Conservation (phyloP, 352 stramenopile species). For the Aphanomyces euteiches region DNA sequence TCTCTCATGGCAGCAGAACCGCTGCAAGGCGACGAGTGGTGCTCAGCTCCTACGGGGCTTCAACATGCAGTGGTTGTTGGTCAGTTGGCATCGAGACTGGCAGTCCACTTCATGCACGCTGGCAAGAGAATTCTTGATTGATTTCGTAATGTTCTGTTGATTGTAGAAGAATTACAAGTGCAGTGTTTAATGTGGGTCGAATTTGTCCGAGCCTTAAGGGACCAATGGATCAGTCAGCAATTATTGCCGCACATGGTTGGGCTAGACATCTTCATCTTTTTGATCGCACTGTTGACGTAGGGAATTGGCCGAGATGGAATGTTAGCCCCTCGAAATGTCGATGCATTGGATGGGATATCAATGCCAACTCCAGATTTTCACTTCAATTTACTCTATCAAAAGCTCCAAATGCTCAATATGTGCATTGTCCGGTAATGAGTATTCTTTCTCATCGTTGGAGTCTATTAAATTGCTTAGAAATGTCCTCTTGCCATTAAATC, state of each 20-base stretch:
- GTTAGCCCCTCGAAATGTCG: constrained; percentile 39
- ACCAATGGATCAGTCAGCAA: constrained; percentile 62
- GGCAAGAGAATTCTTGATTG: constrained; percentile 42
- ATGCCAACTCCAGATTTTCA: constrained; percentile 62
- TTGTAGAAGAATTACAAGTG: constrained; percentile 59
- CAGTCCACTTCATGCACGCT: constrained; percentile 61
- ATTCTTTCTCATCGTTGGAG: no score
- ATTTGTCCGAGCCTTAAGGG: constrained; percentile 70
- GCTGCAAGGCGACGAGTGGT: background rate
- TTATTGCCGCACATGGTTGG: constrained; percentile 69
- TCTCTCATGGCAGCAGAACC: background rate
- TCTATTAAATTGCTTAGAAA: constrained; percentile 35
- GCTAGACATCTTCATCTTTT: constrained; percentile 6
- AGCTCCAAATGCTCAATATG: constrained; percentile 73
- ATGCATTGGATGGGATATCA: constrained; percentile 43
- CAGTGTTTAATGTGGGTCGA: constrained; percentile 81
- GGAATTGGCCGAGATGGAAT: constrained; percentile 29
- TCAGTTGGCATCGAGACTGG: constrained; percentile 63
- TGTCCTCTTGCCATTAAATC: constrained; percentile 1
- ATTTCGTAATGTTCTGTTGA: constrained; percentile 13
- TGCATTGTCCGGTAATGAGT: constrained; percentile 57
- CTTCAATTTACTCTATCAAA: constrained; percentile 75
- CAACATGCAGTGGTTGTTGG: constrained; percentile 56
- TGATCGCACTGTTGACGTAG: background rate
- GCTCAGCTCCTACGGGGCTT: background rate